phyloP scores from a whole-genome alignment of 2,329 filamentous ascomycete genomes.

The Verticillium albo-atrum region DNA sequence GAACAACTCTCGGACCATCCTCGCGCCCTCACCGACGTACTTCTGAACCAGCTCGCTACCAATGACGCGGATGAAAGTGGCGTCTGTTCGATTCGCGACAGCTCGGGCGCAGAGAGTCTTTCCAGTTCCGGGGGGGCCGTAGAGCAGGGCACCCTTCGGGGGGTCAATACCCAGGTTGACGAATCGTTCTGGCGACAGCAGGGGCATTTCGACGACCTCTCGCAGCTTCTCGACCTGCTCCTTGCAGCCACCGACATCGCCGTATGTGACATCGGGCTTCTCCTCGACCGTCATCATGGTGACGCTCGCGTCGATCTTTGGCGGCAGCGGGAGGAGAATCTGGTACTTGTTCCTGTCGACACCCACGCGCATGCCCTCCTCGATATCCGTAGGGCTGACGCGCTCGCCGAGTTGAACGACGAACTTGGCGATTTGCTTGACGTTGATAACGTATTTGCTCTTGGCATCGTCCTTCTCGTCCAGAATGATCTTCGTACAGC shows the following conservation, averaged over 20 bases:
- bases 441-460: slow-evolving; percentile 99
- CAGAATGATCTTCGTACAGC: slow-evolving; percentile 98
- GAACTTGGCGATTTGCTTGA: slow-evolving; percentile 99
- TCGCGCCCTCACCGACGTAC: slow-evolving; percentile 95
- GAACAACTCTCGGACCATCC: slow-evolving; percentile 98
- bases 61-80: slow-evolving; percentile 97
- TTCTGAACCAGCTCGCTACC: slow-evolving; percentile 97
- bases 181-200: slow-evolving; percentile 93
- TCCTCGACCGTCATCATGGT: slow-evolving; percentile 99
- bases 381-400: slow-evolving; percentile 96
- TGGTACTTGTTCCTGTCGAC: slow-evolving; percentile 99
- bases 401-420: slow-evolving; percentile 96
- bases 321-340: slow-evolving; percentile 90
- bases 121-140: slow-evolving; percentile 95
- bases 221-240: slow-evolving; percentile 99
- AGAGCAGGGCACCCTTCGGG: slow-evolving; percentile 93
- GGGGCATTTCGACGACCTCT: slow-evolving; percentile 97
- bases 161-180: slow-evolving; percentile 99
- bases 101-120: slow-evolving; percentile 98
- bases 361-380: slow-evolving; percentile 97
- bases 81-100: slow-evolving; percentile 95
- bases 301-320: slow-evolving; percentile 97
- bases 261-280: slow-evolving; percentile 98
- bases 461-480: slow-evolving; percentile 95
- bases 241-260: slow-evolving; percentile 97